Evolutionary conservation across 2,329 filamentous ascomycete genomes (phyloP).

Genomic region (Anthostomella pinea): DNA sequence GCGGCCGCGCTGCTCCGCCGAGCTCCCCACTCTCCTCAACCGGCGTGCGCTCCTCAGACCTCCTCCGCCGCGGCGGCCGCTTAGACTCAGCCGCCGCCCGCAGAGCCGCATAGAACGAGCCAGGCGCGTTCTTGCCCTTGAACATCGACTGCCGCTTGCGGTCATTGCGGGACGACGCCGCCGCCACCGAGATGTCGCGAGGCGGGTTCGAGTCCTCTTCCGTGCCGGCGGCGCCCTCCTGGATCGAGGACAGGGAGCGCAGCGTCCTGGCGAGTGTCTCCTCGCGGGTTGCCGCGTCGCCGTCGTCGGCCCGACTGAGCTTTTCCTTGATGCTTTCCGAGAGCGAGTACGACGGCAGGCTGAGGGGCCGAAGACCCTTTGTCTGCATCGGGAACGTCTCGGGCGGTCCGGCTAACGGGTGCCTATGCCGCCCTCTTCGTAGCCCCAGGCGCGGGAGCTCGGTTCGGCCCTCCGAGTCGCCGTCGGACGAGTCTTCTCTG

Average conservation of each 20-base stretch:
- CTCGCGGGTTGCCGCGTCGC: slow-evolving; percentile 5
- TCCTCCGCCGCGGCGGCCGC: slow-evolving; percentile 8
- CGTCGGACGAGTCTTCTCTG: not conserved
- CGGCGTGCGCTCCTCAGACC: slow-evolving; percentile 13
- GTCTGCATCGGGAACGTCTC: too few species aligned
- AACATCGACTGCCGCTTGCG: slow-evolving; percentile 19
- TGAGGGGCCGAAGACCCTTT: slow-evolving; percentile 18
- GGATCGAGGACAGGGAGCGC: slow-evolving; percentile 10
- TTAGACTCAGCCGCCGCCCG: slow-evolving; percentile 12
- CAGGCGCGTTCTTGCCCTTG: slow-evolving; percentile 13
- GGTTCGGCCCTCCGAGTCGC: slow-evolving; percentile 12
- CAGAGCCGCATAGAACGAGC: slow-evolving; percentile 18
- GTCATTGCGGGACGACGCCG: not conserved
- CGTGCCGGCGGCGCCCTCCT: not conserved
- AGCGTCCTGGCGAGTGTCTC: slow-evolving; percentile 9
- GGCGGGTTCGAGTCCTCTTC: too few species aligned
- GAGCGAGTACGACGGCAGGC: slow-evolving; percentile 10
- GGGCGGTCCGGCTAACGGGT: too few species aligned
- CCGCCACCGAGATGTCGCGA: not conserved
- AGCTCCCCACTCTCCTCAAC: not conserved
- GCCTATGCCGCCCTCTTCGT: too few species aligned
- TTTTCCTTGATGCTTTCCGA: slow-evolving; percentile 9
- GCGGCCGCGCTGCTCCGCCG: not conserved
- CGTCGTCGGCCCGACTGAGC: slow-evolving; percentile 4
- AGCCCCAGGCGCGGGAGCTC: too few species aligned